Evolutionary conservation across 306 rosid genomes (phyloP).

Genomic region (Alnus rubra): DNA sequence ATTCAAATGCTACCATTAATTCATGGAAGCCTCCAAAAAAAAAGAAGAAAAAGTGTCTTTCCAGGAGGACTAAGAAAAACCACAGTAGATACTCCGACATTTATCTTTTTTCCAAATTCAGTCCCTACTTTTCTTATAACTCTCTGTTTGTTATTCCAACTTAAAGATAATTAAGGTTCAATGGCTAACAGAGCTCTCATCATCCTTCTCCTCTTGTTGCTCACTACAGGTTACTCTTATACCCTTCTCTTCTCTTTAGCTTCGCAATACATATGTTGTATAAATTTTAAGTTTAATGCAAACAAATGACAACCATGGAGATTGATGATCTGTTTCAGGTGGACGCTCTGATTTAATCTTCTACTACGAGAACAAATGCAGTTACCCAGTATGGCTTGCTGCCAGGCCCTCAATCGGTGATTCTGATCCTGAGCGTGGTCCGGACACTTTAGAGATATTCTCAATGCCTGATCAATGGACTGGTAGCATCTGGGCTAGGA

Average conservation of each 20-base stretch:
- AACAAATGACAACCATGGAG: background rate
- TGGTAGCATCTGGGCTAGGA: constrained; percentile 24
- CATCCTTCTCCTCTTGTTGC: background rate
- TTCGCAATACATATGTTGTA: no score
- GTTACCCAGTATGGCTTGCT: constrained; percentile 2
- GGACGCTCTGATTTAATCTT: constrained; percentile 24
- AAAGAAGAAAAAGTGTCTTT: no score
- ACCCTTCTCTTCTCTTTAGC: no score
- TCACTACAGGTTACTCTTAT: background rate
- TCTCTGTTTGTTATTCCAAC: no score
- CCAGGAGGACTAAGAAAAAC: no score
- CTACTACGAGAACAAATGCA: constrained; percentile 8
- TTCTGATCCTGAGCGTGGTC: background rate
- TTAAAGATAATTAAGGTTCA: background rate
- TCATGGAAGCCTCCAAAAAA: no score
- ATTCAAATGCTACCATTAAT: no score
- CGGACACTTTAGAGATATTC: background rate
- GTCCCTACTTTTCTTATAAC: no score
- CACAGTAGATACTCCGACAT: no score
- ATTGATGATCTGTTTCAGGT: constrained; percentile 21
- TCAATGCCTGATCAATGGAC: constrained; percentile 34
- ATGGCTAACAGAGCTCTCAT: no score
- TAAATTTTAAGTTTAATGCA: background rate
- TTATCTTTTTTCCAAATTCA: no score
- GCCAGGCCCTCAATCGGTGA: constrained; percentile 31